Conservation (phyloP, 2,329 filamentous ascomycete species). For the Chalaropsis ovoidea region DNA sequence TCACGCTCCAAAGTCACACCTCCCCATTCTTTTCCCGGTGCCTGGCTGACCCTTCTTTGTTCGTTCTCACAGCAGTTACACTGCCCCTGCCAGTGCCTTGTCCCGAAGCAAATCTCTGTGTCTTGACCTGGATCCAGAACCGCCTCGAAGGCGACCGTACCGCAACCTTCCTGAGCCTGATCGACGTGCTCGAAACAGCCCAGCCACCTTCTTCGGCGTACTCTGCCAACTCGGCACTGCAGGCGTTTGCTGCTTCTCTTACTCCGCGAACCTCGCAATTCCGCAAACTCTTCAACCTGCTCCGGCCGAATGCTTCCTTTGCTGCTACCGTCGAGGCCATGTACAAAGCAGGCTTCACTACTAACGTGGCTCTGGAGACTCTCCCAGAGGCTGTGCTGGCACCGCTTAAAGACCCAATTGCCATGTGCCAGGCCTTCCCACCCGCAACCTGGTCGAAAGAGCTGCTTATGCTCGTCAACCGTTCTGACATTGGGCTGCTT, state of each 20-base stretch:
- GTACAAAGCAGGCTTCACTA: slow-evolving; percentile 56
- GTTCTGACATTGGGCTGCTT: slow-evolving; percentile 66
- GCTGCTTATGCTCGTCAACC: slow-evolving; percentile 64
- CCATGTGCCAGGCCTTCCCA: slow-evolving; percentile 72
- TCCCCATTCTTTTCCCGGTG: neutral
- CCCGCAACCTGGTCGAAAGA: slow-evolving; percentile 63
- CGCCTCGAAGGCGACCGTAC: slow-evolving; percentile 36
- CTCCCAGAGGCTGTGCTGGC: slow-evolving; percentile 75
- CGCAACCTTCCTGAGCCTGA: slow-evolving; percentile 36
- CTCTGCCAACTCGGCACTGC: slow-evolving; percentile 3
- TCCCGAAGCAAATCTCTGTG: slow-evolving; percentile 31
- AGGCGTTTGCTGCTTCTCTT: slow-evolving; percentile 31
- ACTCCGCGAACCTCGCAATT: slow-evolving; percentile 62
- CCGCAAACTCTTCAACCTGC: slow-evolving; percentile 52
- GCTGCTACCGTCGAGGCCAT: slow-evolving; percentile 64
- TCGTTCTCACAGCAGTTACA: slow-evolving; percentile 29
- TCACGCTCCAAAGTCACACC: neutral
- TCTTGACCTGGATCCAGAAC: slow-evolving; percentile 46
- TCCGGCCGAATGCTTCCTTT: slow-evolving; percentile 43
- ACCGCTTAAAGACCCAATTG: slow-evolving; percentile 72
- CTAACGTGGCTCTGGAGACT: slow-evolving; percentile 57
- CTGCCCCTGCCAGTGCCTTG: slow-evolving; percentile 29
- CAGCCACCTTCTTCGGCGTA: neutral
- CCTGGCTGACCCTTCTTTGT: neutral
- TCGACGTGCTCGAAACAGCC: slow-evolving; percentile 32